These are phyloP conservation scores for Phytophthora citrophthora DNA, from an alignment of 352 stramenopile species.

Conservation along the genomic window DNA sequence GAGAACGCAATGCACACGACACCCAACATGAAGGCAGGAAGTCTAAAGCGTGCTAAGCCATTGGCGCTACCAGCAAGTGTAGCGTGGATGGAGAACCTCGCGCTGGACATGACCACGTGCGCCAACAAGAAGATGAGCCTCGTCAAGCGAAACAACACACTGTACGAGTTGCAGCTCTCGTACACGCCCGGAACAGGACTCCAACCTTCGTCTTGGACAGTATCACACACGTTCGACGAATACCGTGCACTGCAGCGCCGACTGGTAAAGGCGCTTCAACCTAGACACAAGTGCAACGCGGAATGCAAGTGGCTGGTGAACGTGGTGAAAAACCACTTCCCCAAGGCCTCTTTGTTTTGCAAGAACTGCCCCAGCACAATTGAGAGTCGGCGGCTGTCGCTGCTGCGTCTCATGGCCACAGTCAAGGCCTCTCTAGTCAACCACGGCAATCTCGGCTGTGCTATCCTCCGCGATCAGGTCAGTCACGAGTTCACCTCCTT, in stretches of 20 bases:
- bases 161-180: constrained; percentile 41
- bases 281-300: constrained; percentile 62
- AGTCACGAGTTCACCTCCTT: constrained; percentile 35
- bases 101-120: constrained; percentile 31
- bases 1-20: constrained; percentile 7
- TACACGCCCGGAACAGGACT: constrained; percentile 8
- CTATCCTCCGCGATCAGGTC: constrained; percentile 33
- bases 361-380: constrained; percentile 38
- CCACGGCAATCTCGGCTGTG: constrained; percentile 35
- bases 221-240: constrained; percentile 45
- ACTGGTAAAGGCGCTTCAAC: constrained; percentile 45
- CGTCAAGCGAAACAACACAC: constrained; percentile 36
- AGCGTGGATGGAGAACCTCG: constrained; percentile 36
- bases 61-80: constrained; percentile 32
- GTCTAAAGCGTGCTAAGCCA: constrained; percentile 30
- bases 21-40: constrained; percentile 10
- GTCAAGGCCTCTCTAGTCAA: constrained; percentile 40
- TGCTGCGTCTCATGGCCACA: constrained; percentile 31
- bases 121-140: constrained; percentile 32
- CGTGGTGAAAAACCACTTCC: constrained; percentile 62
- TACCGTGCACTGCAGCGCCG: constrained; percentile 51
- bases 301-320: constrained; percentile 64
- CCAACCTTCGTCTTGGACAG: constrained; percentile 30
- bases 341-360: constrained; percentile 43
- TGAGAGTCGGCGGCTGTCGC: constrained; percentile 33